Conservation (phyloP, 148 eudicot genomes). For the Spergularia marina region DNA sequence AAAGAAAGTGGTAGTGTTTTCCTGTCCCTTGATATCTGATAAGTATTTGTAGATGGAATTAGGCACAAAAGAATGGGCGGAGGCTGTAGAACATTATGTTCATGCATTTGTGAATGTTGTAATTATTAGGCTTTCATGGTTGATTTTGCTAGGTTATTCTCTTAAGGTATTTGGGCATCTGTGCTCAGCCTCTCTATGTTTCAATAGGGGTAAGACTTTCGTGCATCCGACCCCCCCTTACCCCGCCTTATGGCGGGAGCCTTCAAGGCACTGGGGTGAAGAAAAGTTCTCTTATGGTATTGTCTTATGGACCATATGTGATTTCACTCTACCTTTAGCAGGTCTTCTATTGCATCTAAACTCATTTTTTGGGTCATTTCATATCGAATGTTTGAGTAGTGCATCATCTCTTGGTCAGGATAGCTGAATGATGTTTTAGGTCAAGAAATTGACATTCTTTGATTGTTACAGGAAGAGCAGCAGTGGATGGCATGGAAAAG, state of each 20-base stretch:
- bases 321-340: no score
- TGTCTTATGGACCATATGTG: no score
- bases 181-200: no score
- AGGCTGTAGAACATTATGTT: not conserved
- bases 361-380: not conserved
- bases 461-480: conserved; percentile 69
- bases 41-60: not conserved
- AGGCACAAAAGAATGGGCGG: not conserved
- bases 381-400: no score
- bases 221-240: no score
- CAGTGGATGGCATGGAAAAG: conserved; percentile 97
- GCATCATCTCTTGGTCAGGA: not conserved
- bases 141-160: no score
- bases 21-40: not conserved
- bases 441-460: conserved; percentile 16
- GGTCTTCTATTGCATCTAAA: not conserved
- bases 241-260: no score
- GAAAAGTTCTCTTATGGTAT: no score
- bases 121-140: not conserved
- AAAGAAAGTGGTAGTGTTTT: not conserved
- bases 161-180: no score
- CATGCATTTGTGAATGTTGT: not conserved
- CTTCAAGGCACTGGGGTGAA: no score
- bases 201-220: no score
- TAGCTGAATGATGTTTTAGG: not conserved